Conservation (phyloP, 257 asterid genomes). For the Forsythia suspensa region DNA sequence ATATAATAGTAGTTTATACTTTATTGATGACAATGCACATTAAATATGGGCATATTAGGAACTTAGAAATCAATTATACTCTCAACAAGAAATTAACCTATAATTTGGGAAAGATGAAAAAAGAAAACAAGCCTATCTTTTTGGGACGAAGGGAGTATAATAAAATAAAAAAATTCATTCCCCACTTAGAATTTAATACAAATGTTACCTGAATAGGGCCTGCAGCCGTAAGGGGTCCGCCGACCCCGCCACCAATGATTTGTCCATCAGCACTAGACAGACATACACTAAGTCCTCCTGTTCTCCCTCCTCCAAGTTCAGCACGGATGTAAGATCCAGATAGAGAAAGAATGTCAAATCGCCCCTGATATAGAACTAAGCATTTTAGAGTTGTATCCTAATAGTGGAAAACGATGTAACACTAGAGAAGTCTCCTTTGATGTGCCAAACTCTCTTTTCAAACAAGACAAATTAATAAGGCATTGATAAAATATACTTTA, state of each 20-base stretch:
- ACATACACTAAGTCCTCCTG: conserved; percentile 62
- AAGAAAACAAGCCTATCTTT: too few relatives aligned
- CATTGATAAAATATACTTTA: neutral
- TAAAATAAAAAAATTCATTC: neutral
- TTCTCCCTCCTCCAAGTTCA: conserved; percentile 56
- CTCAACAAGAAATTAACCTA: too few relatives aligned
- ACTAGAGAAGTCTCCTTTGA: conserved; percentile 3
- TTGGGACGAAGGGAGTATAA: too few relatives aligned
- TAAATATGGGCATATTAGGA: too few relatives aligned
- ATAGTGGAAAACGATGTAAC: neutral
- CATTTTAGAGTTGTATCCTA: neutral
- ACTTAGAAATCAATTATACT: too few relatives aligned
- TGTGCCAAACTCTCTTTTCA: neutral
- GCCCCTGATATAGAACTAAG: conserved; percentile 42
- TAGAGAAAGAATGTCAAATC: conserved; percentile 56
- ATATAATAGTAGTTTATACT: too few relatives aligned
- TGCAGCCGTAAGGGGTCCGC: conserved; percentile 64
- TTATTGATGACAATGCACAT: too few relatives aligned
- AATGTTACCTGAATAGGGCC: conserved; percentile 58
- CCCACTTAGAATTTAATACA: neutral
- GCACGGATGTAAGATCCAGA: conserved; percentile 60
- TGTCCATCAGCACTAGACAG: conserved; percentile 59
- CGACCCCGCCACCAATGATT: conserved; percentile 70
- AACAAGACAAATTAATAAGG: neutral
- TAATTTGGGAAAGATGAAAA: too few relatives aligned